These are phyloP conservation scores for Boletus vermiculosoides DNA, from an alignment of 768 basidiomycete species.

Conservation along the genomic window DNA sequence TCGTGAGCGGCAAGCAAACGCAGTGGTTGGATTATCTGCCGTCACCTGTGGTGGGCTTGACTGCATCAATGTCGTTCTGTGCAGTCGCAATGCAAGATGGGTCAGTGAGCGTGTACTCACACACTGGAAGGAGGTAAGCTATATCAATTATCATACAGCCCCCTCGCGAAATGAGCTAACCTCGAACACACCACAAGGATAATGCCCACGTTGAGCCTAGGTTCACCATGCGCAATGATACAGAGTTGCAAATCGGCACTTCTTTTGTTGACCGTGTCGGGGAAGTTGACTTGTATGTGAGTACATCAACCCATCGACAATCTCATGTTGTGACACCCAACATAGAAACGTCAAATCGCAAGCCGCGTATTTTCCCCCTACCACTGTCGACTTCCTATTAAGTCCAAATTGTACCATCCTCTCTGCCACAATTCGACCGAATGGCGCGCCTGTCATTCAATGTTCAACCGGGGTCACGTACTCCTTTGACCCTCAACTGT, in stretches of 20 bases:
- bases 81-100: constrained; percentile 82
- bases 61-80: constrained; percentile 63
- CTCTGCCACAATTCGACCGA: constrained; percentile 67
- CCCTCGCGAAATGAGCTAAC: neutral
- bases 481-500: constrained; percentile 70
- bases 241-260: constrained; percentile 63
- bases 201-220: constrained; percentile 74
- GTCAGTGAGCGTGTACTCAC: constrained; percentile 78
- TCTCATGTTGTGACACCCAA: constrained; percentile 5
- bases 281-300: constrained; percentile 76
- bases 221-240: constrained; percentile 66
- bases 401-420: constrained; percentile 60
- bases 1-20: constrained; percentile 61
- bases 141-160: neutral
- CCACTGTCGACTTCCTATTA: constrained; percentile 61
- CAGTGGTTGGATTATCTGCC: constrained; percentile 91
- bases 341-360: constrained; percentile 75
- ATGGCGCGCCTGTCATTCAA: constrained; percentile 75
- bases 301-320: constrained; percentile 14
- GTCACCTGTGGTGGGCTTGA: constrained; percentile 63
- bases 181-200: constrained; percentile 45
- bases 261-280: constrained; percentile 69
- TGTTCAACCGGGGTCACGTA: constrained; percentile 77
- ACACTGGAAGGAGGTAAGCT: constrained; percentile 75
- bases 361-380: constrained; percentile 60